Percentiles rank a stretch among this genome's conserved stretches.
Conservation (phyloP, 257 asterid genomes). For the Perilla frutescens region DNA sequence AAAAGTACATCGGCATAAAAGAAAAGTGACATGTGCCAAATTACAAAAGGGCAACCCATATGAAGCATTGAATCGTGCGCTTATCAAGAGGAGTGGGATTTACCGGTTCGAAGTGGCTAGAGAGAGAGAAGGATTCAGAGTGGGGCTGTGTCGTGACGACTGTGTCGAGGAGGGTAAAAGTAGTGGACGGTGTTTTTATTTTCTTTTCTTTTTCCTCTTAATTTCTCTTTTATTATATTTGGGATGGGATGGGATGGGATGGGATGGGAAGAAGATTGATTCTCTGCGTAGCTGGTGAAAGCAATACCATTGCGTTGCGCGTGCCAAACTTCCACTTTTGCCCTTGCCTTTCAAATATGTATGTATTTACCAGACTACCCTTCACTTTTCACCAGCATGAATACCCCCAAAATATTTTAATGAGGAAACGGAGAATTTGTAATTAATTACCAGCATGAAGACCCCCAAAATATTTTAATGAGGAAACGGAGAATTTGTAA, state of each 20-base stretch:
- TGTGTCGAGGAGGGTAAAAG: constrained; percentile 9
- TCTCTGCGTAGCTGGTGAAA: constrained; percentile 34
- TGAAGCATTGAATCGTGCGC: not conserved
- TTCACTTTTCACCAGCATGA: not conserved
- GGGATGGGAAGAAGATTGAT: constrained; percentile 23
- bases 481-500: too few species aligned
- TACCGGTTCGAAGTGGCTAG: constrained; percentile 37
- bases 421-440: too few species aligned
- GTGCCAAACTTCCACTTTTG: not conserved
- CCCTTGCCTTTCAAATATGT: constrained; percentile 15
- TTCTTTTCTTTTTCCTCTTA: not conserved
- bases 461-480: too few species aligned
- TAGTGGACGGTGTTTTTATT: not conserved
- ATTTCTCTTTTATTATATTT: not conserved
- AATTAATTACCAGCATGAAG: too few species aligned
- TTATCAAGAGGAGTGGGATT: not conserved
- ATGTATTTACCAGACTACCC: not conserved
- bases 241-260: too few species aligned
- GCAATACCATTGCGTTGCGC: constrained; percentile 15
- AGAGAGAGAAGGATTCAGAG: constrained; percentile 30
- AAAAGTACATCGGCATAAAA: not conserved
- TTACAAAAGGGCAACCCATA: constrained; percentile 7
- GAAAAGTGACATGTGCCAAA: constrained; percentile 3
- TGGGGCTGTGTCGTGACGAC: constrained; percentile 29
- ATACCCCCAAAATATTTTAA: not conserved